These are phyloP conservation scores for Wallacemonas collosoma DNA, from an alignment of 208 protist genomes.

Conservation along the genomic window DNA sequence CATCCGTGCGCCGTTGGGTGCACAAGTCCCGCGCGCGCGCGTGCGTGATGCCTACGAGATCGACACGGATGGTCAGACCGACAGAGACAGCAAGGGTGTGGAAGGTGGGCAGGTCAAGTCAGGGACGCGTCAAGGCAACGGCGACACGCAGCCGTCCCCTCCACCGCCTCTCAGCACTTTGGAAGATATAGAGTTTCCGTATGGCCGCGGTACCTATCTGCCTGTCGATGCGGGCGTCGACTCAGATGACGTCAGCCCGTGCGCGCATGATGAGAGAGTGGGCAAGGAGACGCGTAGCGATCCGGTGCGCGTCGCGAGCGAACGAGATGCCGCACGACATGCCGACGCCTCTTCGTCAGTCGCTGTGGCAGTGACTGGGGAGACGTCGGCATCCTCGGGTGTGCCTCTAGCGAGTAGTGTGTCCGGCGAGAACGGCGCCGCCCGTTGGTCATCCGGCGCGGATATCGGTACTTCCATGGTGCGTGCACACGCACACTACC, in stretches of 20 bases:
- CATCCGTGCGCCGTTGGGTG: conserved; percentile 3
- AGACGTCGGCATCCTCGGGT: not conserved
- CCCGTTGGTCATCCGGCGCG: not conserved
- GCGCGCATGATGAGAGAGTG: no score
- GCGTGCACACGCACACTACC: not conserved
- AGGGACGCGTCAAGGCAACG: no score
- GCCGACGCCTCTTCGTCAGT: not conserved
- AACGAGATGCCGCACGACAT: no score
- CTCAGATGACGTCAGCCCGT: no score
- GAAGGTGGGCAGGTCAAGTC: no score
- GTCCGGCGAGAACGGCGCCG: no score
- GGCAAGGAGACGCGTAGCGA: no score
- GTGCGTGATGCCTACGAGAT: not conserved
- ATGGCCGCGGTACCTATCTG: not conserved
- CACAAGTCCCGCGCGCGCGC: conserved; percentile 2
- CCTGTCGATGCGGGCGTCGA: not conserved
- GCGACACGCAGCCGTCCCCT: no score
- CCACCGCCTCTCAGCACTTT: no score
- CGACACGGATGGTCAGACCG: not conserved
- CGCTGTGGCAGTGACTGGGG: not conserved
- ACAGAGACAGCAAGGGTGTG: no score
- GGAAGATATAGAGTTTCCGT: conserved; percentile 4
- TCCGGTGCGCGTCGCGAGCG: no score
- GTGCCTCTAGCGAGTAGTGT: not conserved
- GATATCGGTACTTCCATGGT: not conserved